These are phyloP conservation scores for Dillenia turbinata DNA, from an alignment of 164 flowering plant genomes.

Conservation along the genomic window DNA sequence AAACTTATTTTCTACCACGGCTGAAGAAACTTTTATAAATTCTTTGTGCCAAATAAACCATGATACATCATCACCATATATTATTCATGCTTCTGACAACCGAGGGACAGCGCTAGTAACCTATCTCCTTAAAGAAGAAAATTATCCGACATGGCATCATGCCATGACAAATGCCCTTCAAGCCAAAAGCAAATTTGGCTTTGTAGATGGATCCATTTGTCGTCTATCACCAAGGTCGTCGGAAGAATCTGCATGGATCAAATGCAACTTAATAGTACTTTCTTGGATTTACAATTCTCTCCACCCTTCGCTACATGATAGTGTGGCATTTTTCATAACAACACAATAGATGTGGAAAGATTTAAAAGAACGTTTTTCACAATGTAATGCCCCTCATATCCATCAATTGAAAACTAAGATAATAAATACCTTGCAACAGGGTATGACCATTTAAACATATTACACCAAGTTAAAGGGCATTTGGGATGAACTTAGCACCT, in stretches of 20 bases:
- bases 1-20: too few species aligned
- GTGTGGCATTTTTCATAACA: background rate
- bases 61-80: too few species aligned
- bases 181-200: too few species aligned
- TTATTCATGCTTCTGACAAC: too few species aligned
- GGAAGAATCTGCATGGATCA: background rate
- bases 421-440: background rate
- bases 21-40: too few species aligned
- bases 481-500: constrained; percentile 8
- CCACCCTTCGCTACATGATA: background rate
- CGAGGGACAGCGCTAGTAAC: too few species aligned
- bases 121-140: too few species aligned
- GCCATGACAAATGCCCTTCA: too few species aligned
- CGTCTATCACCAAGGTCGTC: too few species aligned
- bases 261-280: background rate
- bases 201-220: too few species aligned
- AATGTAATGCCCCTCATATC: constrained; percentile 1
- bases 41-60: too few species aligned
- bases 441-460: background rate
- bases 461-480: constrained; percentile 4
- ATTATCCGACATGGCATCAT: too few species aligned
- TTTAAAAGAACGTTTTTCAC: constrained; percentile 2
- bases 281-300: constrained; percentile 7
- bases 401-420: background rate
- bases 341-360: constrained; percentile 5